These are phyloP conservation scores for Hygrocybe punicea DNA, from an alignment of 768 basidiomycete species.

Conservation along the genomic window DNA sequence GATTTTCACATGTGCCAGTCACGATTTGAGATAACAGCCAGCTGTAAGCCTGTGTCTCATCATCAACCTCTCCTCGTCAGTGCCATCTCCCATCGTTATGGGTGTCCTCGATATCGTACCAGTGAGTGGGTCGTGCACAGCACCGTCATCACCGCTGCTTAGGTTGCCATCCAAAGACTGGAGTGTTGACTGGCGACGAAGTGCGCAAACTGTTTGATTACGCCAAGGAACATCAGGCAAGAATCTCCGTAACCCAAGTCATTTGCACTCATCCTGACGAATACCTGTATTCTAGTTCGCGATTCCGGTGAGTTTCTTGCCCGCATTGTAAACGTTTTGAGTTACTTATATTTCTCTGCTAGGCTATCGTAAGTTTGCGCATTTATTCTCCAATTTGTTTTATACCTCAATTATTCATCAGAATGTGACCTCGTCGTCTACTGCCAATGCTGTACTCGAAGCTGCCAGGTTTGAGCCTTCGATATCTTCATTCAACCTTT, in stretches of 20 bases:
- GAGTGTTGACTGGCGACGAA: constrained; percentile 93
- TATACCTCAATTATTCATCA: constrained; percentile 30
- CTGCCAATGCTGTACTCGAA: constrained; percentile 91
- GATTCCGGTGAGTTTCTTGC: constrained; percentile 65
- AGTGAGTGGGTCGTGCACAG: constrained; percentile 42
- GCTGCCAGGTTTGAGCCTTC: constrained; percentile 69
- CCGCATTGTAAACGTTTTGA: not conserved
- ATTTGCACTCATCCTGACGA: constrained; percentile 8
- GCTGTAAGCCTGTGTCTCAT: too few species aligned
- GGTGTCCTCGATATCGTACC: constrained; percentile 83
- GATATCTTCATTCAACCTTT: not conserved
- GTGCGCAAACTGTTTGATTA: constrained; percentile 95
- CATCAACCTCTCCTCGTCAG: not conserved
- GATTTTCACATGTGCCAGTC: not conserved
- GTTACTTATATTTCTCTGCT: not conserved
- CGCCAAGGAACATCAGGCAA: constrained; percentile 81
- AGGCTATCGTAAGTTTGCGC: constrained; percentile 73
- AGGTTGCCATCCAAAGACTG: constrained; percentile 53
- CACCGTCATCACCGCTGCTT: constrained; percentile 4
- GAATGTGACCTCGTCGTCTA: constrained; percentile 97
- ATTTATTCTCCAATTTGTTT: constrained; percentile 5
- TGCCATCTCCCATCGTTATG: constrained; percentile 41
- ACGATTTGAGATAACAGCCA: not conserved
- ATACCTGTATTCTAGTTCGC: constrained; percentile 61
- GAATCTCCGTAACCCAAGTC: constrained; percentile 18